Percentiles rank a stretch among this genome's conserved stretches.
These are phyloP conservation scores for Fusarium nelsonii DNA, from an alignment of 2,329 filamentous ascomycete species.

Conservation along the genomic window DNA sequence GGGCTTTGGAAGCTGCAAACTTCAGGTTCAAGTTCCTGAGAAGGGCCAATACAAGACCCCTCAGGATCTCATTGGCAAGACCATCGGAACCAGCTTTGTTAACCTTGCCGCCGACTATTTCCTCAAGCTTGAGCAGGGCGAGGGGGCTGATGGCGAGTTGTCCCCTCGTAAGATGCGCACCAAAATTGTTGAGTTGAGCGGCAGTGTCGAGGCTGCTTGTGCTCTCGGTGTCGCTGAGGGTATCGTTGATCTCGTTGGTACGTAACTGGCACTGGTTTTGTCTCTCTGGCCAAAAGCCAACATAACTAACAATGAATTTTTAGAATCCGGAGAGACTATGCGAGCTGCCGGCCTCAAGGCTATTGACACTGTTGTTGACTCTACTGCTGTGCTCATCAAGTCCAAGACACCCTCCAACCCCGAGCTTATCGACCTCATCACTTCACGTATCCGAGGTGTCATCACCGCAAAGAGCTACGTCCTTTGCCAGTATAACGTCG, in stretches of 20 bases:
- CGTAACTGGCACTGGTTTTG: slow-evolving; percentile 56
- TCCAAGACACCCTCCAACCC: slow-evolving; percentile 85
- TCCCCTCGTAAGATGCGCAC: slow-evolving; percentile 74
- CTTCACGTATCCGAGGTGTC: slow-evolving; percentile 88
- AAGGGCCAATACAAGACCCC: slow-evolving; percentile 79
- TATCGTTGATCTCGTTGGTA: slow-evolving; percentile 96
- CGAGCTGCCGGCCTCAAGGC: slow-evolving; percentile 92
- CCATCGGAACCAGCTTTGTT: slow-evolving; percentile 96
- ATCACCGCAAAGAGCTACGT: slow-evolving; percentile 96
- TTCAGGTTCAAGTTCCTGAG: slow-evolving; percentile 96
- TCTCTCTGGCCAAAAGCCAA: neutral
- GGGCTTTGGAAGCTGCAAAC: slow-evolving; percentile 88
- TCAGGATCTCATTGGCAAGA: slow-evolving; percentile 87
- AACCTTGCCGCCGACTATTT: slow-evolving; percentile 88
- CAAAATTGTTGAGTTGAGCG: slow-evolving; percentile 92
- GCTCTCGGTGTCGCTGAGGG: slow-evolving; percentile 95
- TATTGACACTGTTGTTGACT: slow-evolving; percentile 92
- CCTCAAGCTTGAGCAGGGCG: slow-evolving; percentile 74
- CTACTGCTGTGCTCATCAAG: slow-evolving; percentile 90
- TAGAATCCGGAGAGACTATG: slow-evolving; percentile 99
- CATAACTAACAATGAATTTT: slow-evolving; percentile 27
- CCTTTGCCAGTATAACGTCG: slow-evolving; percentile 95
- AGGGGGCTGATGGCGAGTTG: slow-evolving; percentile 54
- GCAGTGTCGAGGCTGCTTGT: slow-evolving; percentile 97
- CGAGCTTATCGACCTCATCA: slow-evolving; percentile 84